Percentiles rank a stretch among this genome's conserved stretches.
Conservation (phyloP, 139 green algal species). For the Pleodorina starrii region DNA sequence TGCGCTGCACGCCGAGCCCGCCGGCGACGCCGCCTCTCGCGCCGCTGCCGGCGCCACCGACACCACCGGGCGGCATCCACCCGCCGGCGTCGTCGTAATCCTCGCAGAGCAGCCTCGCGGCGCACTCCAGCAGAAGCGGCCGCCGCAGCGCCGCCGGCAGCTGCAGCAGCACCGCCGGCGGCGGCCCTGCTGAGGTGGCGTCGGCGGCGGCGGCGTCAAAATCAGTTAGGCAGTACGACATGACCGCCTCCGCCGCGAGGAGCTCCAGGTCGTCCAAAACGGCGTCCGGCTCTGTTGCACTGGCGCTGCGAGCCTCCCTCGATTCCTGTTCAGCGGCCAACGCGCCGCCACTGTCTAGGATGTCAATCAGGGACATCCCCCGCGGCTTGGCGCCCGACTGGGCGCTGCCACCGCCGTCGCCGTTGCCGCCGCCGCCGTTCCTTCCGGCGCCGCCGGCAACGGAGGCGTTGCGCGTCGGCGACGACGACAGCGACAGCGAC, state of each 20-base stretch:
- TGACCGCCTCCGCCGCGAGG: background rate
- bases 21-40: background rate
- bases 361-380: background rate
- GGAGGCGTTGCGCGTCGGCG: background rate
- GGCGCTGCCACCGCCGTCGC: background rate
- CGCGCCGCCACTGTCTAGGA: background rate
- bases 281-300: background rate
- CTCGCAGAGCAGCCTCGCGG: background rate
- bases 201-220: background rate
- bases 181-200: background rate
- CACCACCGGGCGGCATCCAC: no score
- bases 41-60: no score
- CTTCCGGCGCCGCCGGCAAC: no score
- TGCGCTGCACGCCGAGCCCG: background rate
- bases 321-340: background rate
- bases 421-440: background rate
- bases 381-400: background rate
- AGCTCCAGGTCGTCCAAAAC: background rate
- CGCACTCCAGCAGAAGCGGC: background rate
- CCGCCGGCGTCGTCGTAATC: background rate
- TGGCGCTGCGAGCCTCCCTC: background rate
- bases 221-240: background rate
- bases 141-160: conserved; percentile 23
- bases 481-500: background rate
- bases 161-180: background rate